phyloP scores from a whole-genome alignment of 495 filamentous ascomycete genomes.

The Daldinia bambusicola region DNA sequence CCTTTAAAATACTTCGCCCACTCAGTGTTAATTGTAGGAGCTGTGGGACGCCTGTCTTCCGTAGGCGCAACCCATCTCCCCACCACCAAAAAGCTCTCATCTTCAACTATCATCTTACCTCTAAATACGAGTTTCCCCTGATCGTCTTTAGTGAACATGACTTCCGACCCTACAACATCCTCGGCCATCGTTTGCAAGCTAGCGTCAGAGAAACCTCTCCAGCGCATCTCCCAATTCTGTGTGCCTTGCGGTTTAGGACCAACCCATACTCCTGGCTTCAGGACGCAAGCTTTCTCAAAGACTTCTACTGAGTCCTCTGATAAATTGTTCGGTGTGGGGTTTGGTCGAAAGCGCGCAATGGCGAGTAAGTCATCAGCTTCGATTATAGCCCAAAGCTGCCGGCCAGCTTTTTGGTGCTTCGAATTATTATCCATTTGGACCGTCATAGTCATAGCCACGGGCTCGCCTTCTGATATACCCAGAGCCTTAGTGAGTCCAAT shows the following conservation, averaged over 20 bases:
- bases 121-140: neutral
- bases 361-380: slow-evolving; percentile 9
- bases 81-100: neutral
- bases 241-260: slow-evolving; percentile 14
- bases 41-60: neutral
- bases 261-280: slow-evolving; percentile 14
- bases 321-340: neutral
- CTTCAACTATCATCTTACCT: neutral
- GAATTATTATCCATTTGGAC: slow-evolving; percentile 21
- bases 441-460: slow-evolving; percentile 12
- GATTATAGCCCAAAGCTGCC: slow-evolving; percentile 19
- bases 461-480: slow-evolving; percentile 8
- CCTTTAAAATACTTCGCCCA: slow-evolving; percentile 1
- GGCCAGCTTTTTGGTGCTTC: slow-evolving; percentile 24
- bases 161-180: neutral
- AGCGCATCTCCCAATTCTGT: slow-evolving; percentile 20
- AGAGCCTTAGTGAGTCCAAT: slow-evolving; percentile 12
- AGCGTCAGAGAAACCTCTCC: slow-evolving; percentile 17
- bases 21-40: neutral
- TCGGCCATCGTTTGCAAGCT: slow-evolving; percentile 5
- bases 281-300: slow-evolving; percentile 21
- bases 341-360: slow-evolving; percentile 3
- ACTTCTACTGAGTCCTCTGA: slow-evolving; percentile 7
- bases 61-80: neutral
- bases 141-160: slow-evolving; percentile 3